Base-by-base conservation (phyloP, 768 basidiomycete genomes). In the Agaricus subrufescens region DNA sequence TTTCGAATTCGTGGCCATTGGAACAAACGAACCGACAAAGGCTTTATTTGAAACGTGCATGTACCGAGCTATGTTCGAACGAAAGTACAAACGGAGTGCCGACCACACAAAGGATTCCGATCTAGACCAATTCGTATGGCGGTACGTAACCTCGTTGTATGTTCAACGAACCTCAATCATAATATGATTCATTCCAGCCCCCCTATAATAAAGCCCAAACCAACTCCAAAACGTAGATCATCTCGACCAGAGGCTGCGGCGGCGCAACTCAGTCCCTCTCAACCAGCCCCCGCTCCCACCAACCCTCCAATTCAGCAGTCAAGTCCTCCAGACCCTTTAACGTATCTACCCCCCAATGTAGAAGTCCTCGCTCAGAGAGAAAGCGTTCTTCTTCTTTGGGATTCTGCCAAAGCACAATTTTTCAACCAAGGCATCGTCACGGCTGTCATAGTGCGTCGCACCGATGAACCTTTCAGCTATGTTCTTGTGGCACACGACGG, bases 41-140 rank as follows among this genome's bases (percentile, higher is more conserved):
- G 87, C 83, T 14, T 89, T 94, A 68, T 97, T 98, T 66, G 94
- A 98, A 72, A 86, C 86, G 26, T 91, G 94, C 72, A 89, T 98
- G 80, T 91, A 96, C 63, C 85, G 91, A 29, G 96, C 96, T 57
- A 94, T 98, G 86, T 98, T 88, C 69, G 97, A 99, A 67, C 84
- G 94, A 71, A 95, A 94, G 74, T 87, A 89, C 75, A 86, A 78
- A 63, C 75, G 62, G 50, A 83, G 82, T 62, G 89, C 91, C 10
- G 86, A 91, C 53, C 81, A 76, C 58, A 80, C 86, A 15, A 69
- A 68, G 30, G 88, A 92, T 62, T 70, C 76, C 1, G 85, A 89
- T 31, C 73, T 98, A 37, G 82, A 87, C 31, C 82, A 91, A 64
- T 91, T 98, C 65, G 83, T 89, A 23, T 89, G 86, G 82, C 79